Conservation (phyloP, 371 early-diverging fungal genomes). For the Mucor circinelloides region DNA sequence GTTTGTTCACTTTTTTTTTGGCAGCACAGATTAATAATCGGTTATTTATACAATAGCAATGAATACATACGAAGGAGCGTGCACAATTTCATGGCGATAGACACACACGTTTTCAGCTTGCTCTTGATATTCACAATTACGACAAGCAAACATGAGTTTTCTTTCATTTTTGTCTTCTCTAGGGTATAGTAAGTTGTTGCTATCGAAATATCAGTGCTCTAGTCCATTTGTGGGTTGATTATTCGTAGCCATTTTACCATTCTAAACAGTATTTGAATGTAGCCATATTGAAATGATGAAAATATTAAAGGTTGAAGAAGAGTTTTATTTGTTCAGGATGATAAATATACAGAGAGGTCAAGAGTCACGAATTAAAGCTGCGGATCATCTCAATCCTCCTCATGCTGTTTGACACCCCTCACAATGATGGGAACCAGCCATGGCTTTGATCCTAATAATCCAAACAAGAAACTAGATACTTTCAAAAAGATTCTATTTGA, state of each 20-base stretch:
- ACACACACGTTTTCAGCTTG: constrained; percentile 83
- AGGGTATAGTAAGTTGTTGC: constrained; percentile 97
- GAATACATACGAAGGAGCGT: constrained; percentile 70
- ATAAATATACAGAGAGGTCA: background rate
- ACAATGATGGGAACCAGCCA: constrained; percentile 27
- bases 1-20: constrained; percentile 75
- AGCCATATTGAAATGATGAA: constrained; percentile 50
- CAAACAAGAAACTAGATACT: constrained; percentile 14
- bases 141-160: constrained; percentile 86
- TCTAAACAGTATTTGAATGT: constrained; percentile 75
- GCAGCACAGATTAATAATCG: background rate
- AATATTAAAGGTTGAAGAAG: background rate
- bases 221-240: background rate
- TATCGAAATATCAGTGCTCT: constrained; percentile 8
- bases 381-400: background rate
- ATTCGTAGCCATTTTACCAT: constrained; percentile 50
- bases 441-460: background rate
- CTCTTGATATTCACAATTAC: constrained; percentile 92
- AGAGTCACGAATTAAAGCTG: background rate
- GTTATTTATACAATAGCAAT: background rate
- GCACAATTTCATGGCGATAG: constrained; percentile 84
- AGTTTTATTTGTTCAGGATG: too few relatives aligned
- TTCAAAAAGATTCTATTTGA: constrained; percentile 17
- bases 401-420: constrained; percentile 1
- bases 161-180: constrained; percentile 80